Evolutionary conservation across 371 early-diverging fungal genomes (phyloP), one percentile per base, ranked within the genome.

Genomic region (Actinomucor elegans): DNA sequence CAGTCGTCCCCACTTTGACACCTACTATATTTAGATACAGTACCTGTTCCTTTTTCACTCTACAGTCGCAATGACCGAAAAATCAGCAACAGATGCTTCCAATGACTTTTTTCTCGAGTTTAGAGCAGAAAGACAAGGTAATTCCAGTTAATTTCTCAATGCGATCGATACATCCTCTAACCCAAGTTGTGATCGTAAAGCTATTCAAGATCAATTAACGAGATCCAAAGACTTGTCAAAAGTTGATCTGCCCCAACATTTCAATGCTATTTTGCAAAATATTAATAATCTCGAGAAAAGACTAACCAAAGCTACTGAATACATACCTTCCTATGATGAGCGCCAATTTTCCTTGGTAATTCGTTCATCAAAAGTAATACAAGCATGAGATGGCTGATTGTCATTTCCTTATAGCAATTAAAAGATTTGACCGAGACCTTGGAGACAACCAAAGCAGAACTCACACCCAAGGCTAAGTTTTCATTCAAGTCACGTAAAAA

Each of bases 391-490:
- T n/a, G n/a, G n/a, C n/a, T n/a, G n/a, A n/a, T n/a, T 3, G 20
- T 31, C 31, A 32, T 1, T 36, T 46, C 32, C 26, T 31, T 40
- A n/a, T 50, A 84, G 87, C 77, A 79, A 64, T 42, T 85, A 33
- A 80, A 72, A 63, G 61, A 67, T 24, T 50, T 84, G 14, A 64
- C 49, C 6, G 70, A 70, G 15, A 58, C 35, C 12, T 55, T 83
- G 9, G 69, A 61, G 26, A 32, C 44, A 34, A 49, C 61, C 6
- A 62, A 74, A 31, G 41, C 59, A 28, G 52, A 63, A 23, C 52
- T 84, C 23, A 68, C 72, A 24, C 85, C 85, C 0, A 81, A 79
- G 55, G 68, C 75, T 34, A 86, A 84, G 53, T 86, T 86, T 31
- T 71, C 85, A 0, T 86, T 86, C 68, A 83, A 81, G 53, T 79